These are phyloP conservation scores for Luffa acutangula DNA, from an alignment of 306 rosid species.

Conservation along the genomic window DNA sequence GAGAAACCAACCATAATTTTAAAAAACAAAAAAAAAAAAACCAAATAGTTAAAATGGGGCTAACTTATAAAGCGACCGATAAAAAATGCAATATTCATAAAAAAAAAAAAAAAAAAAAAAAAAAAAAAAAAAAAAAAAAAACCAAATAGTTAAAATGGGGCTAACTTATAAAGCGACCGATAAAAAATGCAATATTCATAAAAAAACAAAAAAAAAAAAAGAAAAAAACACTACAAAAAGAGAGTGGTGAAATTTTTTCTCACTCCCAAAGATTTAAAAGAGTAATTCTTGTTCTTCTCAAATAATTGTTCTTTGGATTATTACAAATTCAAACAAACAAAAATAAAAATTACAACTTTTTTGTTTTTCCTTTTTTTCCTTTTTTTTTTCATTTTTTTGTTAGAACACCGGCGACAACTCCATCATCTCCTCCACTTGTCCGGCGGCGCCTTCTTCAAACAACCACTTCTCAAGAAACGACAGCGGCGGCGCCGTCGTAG, in stretches of 20 bases:
- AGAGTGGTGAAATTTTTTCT: background rate
- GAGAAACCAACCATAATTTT: too few species aligned
- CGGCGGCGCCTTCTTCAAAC: slow-evolving; percentile 38
- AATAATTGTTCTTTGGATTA: slow-evolving; percentile 5
- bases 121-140: too few species aligned
- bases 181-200: too few species aligned
- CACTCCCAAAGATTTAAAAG: background rate
- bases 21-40: too few species aligned
- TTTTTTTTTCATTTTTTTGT: background rate
- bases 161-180: too few species aligned
- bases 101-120: too few species aligned
- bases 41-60: too few species aligned
- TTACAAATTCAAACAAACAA: background rate
- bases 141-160: too few species aligned
- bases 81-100: too few species aligned
- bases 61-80: too few species aligned
- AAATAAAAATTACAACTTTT: background rate
- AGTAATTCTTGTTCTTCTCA: background rate
- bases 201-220: too few species aligned
- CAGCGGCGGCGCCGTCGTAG: slow-evolving; percentile 39
- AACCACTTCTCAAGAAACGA: slow-evolving; percentile 93
- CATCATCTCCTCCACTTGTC: slow-evolving; percentile 83
- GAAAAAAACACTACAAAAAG: too few species aligned
- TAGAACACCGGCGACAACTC: slow-evolving; percentile 73
- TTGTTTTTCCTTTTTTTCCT: background rate